Conservation (phyloP, 2,329 filamentous ascomycete species). For the Cercospora berteroae region DNA sequence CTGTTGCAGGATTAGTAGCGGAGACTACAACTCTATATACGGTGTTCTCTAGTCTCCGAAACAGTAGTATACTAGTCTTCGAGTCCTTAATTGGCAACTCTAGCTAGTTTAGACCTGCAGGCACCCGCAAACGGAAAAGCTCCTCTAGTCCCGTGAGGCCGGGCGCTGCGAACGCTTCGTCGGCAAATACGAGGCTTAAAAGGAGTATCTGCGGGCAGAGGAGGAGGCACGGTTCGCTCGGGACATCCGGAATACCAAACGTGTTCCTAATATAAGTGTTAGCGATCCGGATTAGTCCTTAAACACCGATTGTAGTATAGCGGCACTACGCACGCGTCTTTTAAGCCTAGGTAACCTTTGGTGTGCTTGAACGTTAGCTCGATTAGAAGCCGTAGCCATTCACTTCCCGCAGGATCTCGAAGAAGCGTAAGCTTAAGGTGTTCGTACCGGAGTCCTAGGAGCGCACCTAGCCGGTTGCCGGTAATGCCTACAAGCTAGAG, state of each 20-base stretch:
- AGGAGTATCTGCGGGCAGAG: slow-evolving; percentile 21
- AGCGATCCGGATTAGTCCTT: not conserved
- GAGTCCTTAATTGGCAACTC: slow-evolving; percentile 11
- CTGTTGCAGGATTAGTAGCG: not conserved
- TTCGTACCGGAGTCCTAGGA: slow-evolving; percentile 19
- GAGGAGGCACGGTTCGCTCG: slow-evolving; percentile 19
- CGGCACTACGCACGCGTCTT: slow-evolving; percentile 20
- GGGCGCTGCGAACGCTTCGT: slow-evolving; percentile 17
- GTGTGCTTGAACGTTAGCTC: slow-evolving; percentile 23
- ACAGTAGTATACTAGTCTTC: not conserved
- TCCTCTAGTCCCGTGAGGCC: not conserved
- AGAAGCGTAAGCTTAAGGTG: slow-evolving; percentile 21
- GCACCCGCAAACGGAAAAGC: not conserved
- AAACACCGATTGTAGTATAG: not conserved
- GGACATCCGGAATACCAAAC: slow-evolving; percentile 19
- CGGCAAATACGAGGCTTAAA: slow-evolving; percentile 19
- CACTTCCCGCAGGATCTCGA: slow-evolving; percentile 19
- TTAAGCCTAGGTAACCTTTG: slow-evolving; percentile 24
- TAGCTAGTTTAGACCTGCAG: slow-evolving; percentile 8
- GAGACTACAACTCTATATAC: not conserved
- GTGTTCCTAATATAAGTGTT: slow-evolving; percentile 14
- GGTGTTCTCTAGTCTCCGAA: not conserved
- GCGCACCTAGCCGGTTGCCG: slow-evolving; percentile 17
- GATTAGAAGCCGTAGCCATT: slow-evolving; percentile 18
- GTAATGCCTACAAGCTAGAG: slow-evolving; percentile 21